Conservation (phyloP, 768 basidiomycete species). For the Tricholomella constricta region DNA sequence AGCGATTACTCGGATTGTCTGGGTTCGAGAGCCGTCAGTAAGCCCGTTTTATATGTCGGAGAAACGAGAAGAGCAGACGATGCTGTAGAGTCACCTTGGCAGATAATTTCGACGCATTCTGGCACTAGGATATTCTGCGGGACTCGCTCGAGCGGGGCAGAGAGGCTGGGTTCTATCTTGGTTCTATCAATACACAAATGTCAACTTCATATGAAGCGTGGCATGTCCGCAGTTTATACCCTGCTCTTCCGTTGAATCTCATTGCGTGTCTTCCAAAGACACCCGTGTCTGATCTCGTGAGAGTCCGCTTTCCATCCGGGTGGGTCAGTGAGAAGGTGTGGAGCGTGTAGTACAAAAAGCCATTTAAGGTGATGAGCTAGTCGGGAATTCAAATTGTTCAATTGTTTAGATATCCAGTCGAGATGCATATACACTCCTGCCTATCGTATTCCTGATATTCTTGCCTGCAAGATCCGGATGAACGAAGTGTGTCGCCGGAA, state of each 20-base stretch:
- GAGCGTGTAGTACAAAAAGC: not conserved
- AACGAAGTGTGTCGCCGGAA: slow-evolving; percentile 79
- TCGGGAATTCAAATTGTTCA: not conserved
- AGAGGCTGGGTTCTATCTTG: not conserved
- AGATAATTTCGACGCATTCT: not conserved
- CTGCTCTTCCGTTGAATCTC: slow-evolving; percentile 13
- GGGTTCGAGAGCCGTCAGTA: no score
- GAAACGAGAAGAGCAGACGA: not conserved
- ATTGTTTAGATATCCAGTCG: not conserved
- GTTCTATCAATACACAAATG: slow-evolving; percentile 10
- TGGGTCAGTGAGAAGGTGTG: no score
- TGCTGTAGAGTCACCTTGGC: not conserved
- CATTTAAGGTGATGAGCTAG: not conserved
- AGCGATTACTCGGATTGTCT: no score
- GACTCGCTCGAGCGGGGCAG: not conserved
- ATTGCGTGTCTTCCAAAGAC: not conserved
- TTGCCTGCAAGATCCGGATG: slow-evolving; percentile 58
- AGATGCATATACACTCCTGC: not conserved
- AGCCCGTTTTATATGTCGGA: slow-evolving; percentile 11
- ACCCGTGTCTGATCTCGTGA: not conserved
- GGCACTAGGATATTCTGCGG: slow-evolving; percentile 2
- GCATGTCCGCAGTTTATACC: slow-evolving; percentile 21
- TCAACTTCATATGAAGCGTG: slow-evolving; percentile 7
- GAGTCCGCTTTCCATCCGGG: no score
- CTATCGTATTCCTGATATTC: slow-evolving; percentile 8